A percentile compares a stretch with the other conserved stretches of the same genome.
Evolutionary conservation across 2,329 filamentous ascomycete genomes (phyloP).

Genomic region (Juglanconis juglandina): DNA sequence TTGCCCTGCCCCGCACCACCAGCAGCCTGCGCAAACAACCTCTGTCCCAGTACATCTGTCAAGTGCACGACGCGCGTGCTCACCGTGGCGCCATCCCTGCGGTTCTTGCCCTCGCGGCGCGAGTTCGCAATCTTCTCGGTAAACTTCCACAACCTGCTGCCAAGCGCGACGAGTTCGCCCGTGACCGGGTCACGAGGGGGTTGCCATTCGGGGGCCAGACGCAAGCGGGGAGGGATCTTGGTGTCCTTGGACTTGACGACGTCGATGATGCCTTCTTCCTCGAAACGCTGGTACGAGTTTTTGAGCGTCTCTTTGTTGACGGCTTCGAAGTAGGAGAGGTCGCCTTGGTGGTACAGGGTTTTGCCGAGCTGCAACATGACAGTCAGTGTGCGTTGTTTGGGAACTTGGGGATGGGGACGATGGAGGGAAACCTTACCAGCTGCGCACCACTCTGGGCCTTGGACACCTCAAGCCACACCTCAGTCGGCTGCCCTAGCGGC

Average conservation of each 20-base stretch:
- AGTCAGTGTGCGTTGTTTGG: slow-evolving; percentile 19
- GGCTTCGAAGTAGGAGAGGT: slow-evolving; percentile 94
- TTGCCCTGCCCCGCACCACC: slow-evolving; percentile 32
- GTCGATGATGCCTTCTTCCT: slow-evolving; percentile 84
- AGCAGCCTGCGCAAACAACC: slow-evolving; percentile 61
- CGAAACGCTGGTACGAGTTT: slow-evolving; percentile 83
- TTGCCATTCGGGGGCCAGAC: slow-evolving; percentile 71
- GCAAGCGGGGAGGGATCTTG: slow-evolving; percentile 59
- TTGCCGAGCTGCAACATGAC: slow-evolving; percentile 68
- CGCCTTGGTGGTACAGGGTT: slow-evolving; percentile 94
- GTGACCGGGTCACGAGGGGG: slow-evolving; percentile 62
- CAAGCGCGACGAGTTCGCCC: slow-evolving; percentile 62
- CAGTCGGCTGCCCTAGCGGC: slow-evolving; percentile 55
- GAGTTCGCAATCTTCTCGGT: slow-evolving; percentile 81
- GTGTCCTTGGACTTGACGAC: slow-evolving; percentile 66
- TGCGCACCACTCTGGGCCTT: slow-evolving; percentile 81
- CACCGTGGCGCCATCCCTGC: slow-evolving; percentile 88
- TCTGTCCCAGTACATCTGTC: slow-evolving; percentile 68
- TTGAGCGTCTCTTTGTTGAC: slow-evolving; percentile 98
- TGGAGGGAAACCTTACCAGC: slow-evolving; percentile 49
- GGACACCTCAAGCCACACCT: slow-evolving; percentile 73
- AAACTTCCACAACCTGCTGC: slow-evolving; percentile 79
- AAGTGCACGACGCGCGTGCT: slow-evolving; percentile 75
- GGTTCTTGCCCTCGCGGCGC: slow-evolving; percentile 89
- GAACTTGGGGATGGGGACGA: neutral